Conservation (phyloP, 768 basidiomycete genomes). For the Xerocomellus dryophilus region DNA sequence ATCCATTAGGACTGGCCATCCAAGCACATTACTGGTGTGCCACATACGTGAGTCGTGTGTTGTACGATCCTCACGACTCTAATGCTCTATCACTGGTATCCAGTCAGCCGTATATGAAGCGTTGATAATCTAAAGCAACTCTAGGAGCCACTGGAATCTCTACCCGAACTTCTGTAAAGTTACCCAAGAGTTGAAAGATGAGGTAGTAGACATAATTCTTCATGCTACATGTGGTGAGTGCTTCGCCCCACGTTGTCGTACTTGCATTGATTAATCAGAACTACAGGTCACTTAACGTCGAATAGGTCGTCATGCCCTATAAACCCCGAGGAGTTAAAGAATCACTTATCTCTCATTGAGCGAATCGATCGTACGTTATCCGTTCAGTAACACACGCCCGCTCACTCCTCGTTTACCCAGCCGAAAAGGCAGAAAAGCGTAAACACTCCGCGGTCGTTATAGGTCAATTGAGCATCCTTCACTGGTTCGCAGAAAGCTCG, state of each 20-base stretch:
- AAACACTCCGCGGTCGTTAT: constrained; percentile 22
- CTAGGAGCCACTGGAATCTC: constrained; percentile 37
- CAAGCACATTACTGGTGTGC: constrained; percentile 38
- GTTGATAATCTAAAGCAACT: background rate
- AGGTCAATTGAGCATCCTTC: constrained; percentile 10
- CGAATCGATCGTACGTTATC: constrained; percentile 21
- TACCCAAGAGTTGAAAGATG: constrained; percentile 26
- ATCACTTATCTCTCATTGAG: constrained; percentile 27
- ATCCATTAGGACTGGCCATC: constrained; percentile 30
- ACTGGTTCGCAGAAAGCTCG: constrained; percentile 2
- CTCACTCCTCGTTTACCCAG: constrained; percentile 11
- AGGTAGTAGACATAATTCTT: constrained; percentile 24
- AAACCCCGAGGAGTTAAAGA: constrained; percentile 16
- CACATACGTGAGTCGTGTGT: constrained; percentile 4
- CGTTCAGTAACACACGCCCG: background rate
- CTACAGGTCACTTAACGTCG: constrained; percentile 28
- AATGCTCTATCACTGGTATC: constrained; percentile 2
- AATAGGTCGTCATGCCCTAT: constrained; percentile 25
- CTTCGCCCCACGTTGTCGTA: background rate
- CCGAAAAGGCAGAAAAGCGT: constrained; percentile 1
- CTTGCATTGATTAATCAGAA: background rate
- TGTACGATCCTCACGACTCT: background rate
- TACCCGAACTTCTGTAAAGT: constrained; percentile 29
- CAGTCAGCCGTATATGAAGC: background rate
- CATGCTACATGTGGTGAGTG: constrained; percentile 28